A percentile compares a stretch with the other conserved stretches of the same genome.
Evolutionary conservation across 2,329 filamentous ascomycete genomes (phyloP).

Genomic region (Scedosporium boydii): DNA sequence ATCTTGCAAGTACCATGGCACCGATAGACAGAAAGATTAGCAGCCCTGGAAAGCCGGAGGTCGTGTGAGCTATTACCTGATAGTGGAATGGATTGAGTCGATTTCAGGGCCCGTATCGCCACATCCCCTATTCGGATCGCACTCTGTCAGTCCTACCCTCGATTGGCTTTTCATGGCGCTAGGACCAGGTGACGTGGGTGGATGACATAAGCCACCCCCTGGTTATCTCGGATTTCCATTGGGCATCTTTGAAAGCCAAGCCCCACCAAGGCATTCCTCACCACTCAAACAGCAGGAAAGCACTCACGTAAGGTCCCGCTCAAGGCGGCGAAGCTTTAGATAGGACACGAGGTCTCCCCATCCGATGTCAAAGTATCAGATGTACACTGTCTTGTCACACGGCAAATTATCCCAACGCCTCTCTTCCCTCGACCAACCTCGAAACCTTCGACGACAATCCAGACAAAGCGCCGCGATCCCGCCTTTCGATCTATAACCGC

Average conservation of each 20-base stretch:
- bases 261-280: not conserved
- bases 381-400: not conserved
- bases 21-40: too few relatives aligned
- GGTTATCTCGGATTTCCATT: not conserved
- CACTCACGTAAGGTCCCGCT: not conserved
- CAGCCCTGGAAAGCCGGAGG: too few relatives aligned
- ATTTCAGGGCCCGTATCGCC: not conserved
- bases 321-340: not conserved
- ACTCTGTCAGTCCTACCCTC: not conserved
- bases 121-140: not conserved
- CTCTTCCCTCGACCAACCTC: not conserved
- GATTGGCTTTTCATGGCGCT: not conserved
- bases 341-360: not conserved
- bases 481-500: not conserved
- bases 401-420: not conserved
- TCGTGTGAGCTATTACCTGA: not conserved
- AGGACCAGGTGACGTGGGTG: conserved; percentile 4
- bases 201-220: not conserved
- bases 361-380: not conserved
- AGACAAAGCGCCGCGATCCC: not conserved
- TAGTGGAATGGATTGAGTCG: not conserved
- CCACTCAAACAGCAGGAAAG: not conserved
- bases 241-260: not conserved
- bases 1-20: too few relatives aligned
- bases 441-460: not conserved